These are phyloP conservation scores for Microcyclospora tardicrescens DNA, from an alignment of 2,329 filamentous ascomycete species.

Conservation along the genomic window DNA sequence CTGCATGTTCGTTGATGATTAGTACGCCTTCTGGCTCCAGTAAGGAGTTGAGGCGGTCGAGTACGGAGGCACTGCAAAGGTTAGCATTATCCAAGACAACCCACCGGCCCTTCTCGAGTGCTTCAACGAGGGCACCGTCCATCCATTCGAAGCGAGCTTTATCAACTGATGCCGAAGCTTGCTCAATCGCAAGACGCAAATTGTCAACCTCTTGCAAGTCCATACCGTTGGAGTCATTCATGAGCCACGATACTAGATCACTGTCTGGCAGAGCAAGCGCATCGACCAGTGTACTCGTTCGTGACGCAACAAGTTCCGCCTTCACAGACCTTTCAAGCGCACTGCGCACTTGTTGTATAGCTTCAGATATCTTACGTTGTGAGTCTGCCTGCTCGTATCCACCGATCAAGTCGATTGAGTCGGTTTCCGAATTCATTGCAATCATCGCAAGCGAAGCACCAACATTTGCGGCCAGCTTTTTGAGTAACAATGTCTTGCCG, in stretches of 20 bases:
- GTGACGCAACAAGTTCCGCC: constrained; percentile 1
- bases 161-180: constrained; percentile 35
- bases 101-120: constrained; percentile 78
- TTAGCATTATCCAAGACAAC: constrained; percentile 95
- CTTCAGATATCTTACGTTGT: constrained; percentile 35
- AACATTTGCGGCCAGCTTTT: constrained; percentile 64
- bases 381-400: constrained; percentile 92
- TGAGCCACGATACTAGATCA: background rate
- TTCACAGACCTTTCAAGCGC: constrained; percentile 6
- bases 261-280: background rate
- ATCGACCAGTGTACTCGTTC: background rate
- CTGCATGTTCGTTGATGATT: constrained; percentile 87
- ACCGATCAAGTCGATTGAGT: constrained; percentile 93
- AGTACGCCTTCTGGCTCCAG: constrained; percentile 81
- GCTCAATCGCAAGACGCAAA: constrained; percentile 4
- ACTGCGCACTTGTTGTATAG: constrained; percentile 8
- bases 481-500: constrained; percentile 72
- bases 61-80: constrained; percentile 83
- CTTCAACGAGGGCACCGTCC: constrained; percentile 81
- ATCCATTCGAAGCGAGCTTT: constrained; percentile 90
- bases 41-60: constrained; percentile 87
- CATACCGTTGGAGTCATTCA: too few relatives aligned
- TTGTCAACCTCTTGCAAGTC: background rate
- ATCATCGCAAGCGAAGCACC: constrained; percentile 71
- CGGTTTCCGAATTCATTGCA: constrained; percentile 85